These are phyloP conservation scores for Apiotrichum brassicae DNA, from an alignment of 1,284 basidiomycete species.

Conservation along the genomic window DNA sequence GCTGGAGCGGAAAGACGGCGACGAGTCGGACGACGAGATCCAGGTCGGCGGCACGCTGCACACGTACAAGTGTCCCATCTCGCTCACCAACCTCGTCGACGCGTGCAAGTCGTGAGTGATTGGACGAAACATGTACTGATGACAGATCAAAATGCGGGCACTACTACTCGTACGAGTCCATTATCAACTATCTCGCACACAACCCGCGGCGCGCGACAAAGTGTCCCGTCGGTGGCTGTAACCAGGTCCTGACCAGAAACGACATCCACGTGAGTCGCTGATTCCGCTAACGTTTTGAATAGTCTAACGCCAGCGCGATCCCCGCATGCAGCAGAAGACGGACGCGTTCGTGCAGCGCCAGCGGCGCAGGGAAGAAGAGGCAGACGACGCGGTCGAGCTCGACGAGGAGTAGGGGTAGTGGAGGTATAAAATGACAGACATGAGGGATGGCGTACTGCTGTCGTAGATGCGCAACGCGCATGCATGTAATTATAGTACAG, in stretches of 20 bases:
- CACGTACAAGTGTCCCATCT: slow-evolving; percentile 71
- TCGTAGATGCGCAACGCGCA: no score
- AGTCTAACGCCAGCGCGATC: slow-evolving; percentile 4
- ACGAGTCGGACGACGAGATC: slow-evolving; percentile 69
- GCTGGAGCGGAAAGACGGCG: slow-evolving; percentile 61
- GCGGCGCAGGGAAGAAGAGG: neutral
- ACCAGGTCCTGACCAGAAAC: slow-evolving; percentile 27
- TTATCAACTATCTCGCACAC: slow-evolving; percentile 15
- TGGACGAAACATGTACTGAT: slow-evolving; percentile 38
- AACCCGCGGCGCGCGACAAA: slow-evolving; percentile 4
- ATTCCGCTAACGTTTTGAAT: no score
- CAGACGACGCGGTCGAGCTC: neutral
- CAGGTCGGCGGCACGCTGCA: slow-evolving; percentile 75
- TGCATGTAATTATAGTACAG: no score
- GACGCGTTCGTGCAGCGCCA: neutral
- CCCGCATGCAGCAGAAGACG: neutral
- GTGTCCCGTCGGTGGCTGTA: slow-evolving; percentile 34
- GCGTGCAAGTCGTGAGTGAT: slow-evolving; percentile 54
- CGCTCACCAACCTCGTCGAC: slow-evolving; percentile 58
- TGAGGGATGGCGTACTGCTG: no score
- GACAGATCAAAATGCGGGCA: slow-evolving; percentile 29
- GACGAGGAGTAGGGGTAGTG: no score
- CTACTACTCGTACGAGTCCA: slow-evolving; percentile 21
- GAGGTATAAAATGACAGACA: no score
- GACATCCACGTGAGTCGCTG: no score